Percentiles rank a stretch among this genome's conserved stretches.
Conservation (phyloP, 306 rosid species). For the Trifolium dubium region DNA sequence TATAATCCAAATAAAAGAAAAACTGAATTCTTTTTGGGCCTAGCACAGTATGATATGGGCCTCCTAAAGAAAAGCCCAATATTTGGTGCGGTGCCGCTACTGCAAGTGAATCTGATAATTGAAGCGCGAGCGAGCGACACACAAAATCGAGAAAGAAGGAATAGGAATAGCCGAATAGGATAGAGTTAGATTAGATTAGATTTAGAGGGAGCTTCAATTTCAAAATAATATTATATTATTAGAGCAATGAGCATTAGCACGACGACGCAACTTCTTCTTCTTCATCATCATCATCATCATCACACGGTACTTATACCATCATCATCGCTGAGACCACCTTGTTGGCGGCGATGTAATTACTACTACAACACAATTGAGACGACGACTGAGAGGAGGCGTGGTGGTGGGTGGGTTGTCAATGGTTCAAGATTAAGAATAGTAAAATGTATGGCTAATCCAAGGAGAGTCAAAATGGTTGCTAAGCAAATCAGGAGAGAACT, state of each 20-base stretch:
- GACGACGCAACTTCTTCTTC: conserved; percentile 41
- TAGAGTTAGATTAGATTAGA: background rate
- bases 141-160: conserved; percentile 12
- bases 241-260: conserved; percentile 53
- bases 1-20: no score
- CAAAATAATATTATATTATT: no score
- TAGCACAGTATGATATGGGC: background rate
- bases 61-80: background rate
- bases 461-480: conserved; percentile 94
- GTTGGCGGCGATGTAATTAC: background rate
- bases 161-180: background rate
- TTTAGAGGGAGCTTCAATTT: background rate
- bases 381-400: no score
- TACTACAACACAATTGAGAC: no score
- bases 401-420: background rate
- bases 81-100: background rate
- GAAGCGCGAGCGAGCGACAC: no score
- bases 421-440: conserved; percentile 39
- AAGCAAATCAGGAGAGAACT: conserved; percentile 89
- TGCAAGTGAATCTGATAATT: background rate
- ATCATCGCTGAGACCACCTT: conserved; percentile 4
- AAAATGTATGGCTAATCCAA: conserved; percentile 86
- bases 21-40: background rate
- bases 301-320: conserved; percentile 45
- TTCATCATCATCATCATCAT: no score